phyloP scores from a whole-genome alignment of 2,329 filamentous ascomycete species.

The Colletotrichum sp. region DNA sequence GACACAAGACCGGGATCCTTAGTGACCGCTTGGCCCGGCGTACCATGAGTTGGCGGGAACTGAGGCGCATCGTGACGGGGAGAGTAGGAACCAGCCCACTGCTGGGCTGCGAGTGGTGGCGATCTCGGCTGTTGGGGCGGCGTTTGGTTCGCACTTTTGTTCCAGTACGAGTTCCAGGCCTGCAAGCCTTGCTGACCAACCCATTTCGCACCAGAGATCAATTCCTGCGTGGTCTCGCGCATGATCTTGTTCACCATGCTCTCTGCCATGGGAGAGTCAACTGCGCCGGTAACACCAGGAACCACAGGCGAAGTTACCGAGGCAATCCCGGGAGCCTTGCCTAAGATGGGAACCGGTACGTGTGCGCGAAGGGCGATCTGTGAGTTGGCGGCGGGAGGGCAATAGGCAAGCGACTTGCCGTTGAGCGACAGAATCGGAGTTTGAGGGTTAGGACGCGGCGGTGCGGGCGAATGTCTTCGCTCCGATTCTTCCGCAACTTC shows the following conservation, averaged over 20 bases:
- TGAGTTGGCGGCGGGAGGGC: conserved; percentile 74
- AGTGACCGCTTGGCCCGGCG: conserved; percentile 58
- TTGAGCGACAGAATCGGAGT: conserved; percentile 72
- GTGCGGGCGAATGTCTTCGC: conserved; percentile 37
- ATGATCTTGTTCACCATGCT: conserved; percentile 78
- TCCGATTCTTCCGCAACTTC: conserved; percentile 53
- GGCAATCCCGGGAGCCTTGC: conserved; percentile 60
- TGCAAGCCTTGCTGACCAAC: conserved; percentile 78
- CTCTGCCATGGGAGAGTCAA: conserved; percentile 76
- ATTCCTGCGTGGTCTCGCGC: conserved; percentile 78
- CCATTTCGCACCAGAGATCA: conserved; percentile 77
- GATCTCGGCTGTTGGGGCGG: conserved; percentile 51
- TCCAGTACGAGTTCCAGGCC: conserved; percentile 84
- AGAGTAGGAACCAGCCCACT: conserved; percentile 50
- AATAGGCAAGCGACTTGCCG: conserved; percentile 79
- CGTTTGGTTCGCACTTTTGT: conserved; percentile 54
- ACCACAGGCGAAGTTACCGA: conserved; percentile 73
- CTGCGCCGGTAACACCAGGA: conserved; percentile 68
- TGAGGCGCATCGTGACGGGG: conserved; percentile 54
- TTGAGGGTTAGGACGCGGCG: conserved; percentile 51
- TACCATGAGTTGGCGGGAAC: conserved; percentile 79
- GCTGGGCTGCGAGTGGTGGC: conserved; percentile 44
- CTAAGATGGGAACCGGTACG: conserved; percentile 60
- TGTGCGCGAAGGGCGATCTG: conserved; percentile 72
- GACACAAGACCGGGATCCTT: conserved; percentile 78